Base-by-base conservation (phyloP, 352 stramenopile species). In the Phytophthora megakarya region DNA sequence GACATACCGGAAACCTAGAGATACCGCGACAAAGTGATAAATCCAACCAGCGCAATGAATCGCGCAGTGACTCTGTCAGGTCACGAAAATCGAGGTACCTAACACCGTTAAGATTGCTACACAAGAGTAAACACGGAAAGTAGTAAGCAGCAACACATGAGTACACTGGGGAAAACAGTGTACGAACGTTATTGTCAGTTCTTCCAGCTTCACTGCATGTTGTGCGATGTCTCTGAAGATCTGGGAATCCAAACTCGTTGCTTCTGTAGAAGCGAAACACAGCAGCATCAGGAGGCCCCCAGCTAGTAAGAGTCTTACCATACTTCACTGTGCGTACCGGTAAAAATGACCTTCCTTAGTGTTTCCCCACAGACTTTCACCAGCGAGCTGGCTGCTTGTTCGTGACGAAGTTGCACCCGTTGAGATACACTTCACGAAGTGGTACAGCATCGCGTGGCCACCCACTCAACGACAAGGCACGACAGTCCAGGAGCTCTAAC, bases 401-500 rank as follows among this genome's bases (percentile, higher is more conserved):
- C 21, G 70, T 81, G 6, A 89, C 7, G 21, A 73, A 75, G 38
- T 79, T 77, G 55, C 80, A 90, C 18, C 70, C 80, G 13, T 85
- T 71, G 4, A 92, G 61, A 54, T 63, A 72, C 40, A 90, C 61
- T 18, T 77, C 67, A 9, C 65, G 65, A 33, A 92, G 52, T 18
- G 21, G 35, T 32, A 66, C 52, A 1, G 40, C 53, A 53, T 61
- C 64, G 9, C 60, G 70, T 2, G 67, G 65, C 82, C 80, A 88
- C 6, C 69, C 61, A 19, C 60, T 69, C n/a, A 91, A 53, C 7
- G 66, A 73, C 26, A 90, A 61, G 3, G 63, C 68, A 3, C 81
- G 67, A 33, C 80, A 92, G 52, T 90, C 77, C 22, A 89, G 61
- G 13, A 89, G 49, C 61, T 90, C 77, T 28, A 92, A 51, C 35